A percentile compares a stretch with the other conserved stretches of the same genome.
These are phyloP conservation scores for Malus hybrid DNA, from an alignment of 331 rosid species.

Conservation along the genomic window DNA sequence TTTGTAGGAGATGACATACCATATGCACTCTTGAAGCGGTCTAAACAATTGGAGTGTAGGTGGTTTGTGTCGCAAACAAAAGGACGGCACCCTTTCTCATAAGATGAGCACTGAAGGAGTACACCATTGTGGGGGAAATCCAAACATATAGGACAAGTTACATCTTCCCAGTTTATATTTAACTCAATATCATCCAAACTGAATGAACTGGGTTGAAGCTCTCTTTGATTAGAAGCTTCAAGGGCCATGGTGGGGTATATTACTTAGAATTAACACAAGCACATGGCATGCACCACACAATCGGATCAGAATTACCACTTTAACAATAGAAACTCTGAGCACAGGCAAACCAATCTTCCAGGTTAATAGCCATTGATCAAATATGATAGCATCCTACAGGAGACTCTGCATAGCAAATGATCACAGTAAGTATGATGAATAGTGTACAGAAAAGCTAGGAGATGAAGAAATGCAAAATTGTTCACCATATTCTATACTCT, in stretches of 20 bases:
- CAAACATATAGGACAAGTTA: slow-evolving; percentile 82
- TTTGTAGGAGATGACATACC: slow-evolving; percentile 40
- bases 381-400: slow-evolving; percentile 3
- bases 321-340: slow-evolving; percentile 1
- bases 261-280: slow-evolving; percentile 12
- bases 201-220: slow-evolving; percentile 6
- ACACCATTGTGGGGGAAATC: slow-evolving; percentile 91
- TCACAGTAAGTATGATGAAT: not conserved
- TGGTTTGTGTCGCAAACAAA: slow-evolving; percentile 88
- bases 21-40: slow-evolving; percentile 68
- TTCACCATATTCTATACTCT: not conserved
- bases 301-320: slow-evolving; percentile 1
- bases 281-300: slow-evolving; percentile 17
- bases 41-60: slow-evolving; percentile 85
- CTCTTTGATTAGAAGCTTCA: slow-evolving; percentile 15
- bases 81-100: slow-evolving; percentile 77
- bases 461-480: not conserved
- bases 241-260: slow-evolving; percentile 15
- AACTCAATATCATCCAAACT: slow-evolving; percentile 45
- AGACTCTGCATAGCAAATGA: slow-evolving; percentile 1
- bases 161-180: slow-evolving; percentile 57
- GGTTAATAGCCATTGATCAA: slow-evolving; percentile 1
- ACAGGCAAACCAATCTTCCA: slow-evolving; percentile 6
- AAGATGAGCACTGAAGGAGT: slow-evolving; percentile 80
- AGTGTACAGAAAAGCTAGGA: not conserved